Conservation (phyloP, 2,329 filamentous ascomycete species). For the Colletotrichum echinochloae region DNA sequence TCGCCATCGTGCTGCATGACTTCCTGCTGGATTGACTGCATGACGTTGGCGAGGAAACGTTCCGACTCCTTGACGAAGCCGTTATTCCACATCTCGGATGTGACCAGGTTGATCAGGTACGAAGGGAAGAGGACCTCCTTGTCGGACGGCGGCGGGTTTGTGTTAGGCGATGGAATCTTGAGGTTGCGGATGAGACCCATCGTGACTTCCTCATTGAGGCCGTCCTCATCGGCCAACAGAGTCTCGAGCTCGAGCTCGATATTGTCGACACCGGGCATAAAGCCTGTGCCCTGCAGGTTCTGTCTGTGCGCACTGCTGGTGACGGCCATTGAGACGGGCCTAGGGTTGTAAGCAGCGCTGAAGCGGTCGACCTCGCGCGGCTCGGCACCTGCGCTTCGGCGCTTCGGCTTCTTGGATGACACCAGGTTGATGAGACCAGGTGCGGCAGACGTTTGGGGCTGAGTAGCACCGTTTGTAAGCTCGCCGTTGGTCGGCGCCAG, state of each 20-base stretch:
- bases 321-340: slow-evolving; percentile 96
- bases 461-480: slow-evolving; percentile 53
- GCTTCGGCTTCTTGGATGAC: slow-evolving; percentile 95
- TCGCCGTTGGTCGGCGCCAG: slow-evolving; percentile 79
- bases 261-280: slow-evolving; percentile 85
- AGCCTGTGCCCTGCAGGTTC: slow-evolving; percentile 79
- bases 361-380: slow-evolving; percentile 88
- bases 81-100: slow-evolving; percentile 99
- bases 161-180: slow-evolving; percentile 91
- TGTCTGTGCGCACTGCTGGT: slow-evolving; percentile 75
- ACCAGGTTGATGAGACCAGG: slow-evolving; percentile 96
- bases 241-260: slow-evolving; percentile 96
- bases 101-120: slow-evolving; percentile 98
- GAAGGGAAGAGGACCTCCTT: slow-evolving; percentile 99
- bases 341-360: slow-evolving; percentile 91
- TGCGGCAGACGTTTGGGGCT: slow-evolving; percentile 63
- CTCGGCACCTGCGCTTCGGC: slow-evolving; percentile 90
- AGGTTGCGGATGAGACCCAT: slow-evolving; percentile 96
- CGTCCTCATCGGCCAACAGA: slow-evolving; percentile 93
- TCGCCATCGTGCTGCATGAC: slow-evolving; percentile 99
- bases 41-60: slow-evolving; percentile 97
- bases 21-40: slow-evolving; percentile 99
- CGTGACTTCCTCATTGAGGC: slow-evolving; percentile 95
- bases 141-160: slow-evolving; percentile 90
- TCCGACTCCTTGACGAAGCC: slow-evolving; percentile 99